Percentiles rank a stretch among this genome's conserved stretches.
These are phyloP conservation scores for Rhodotorula sp. DNA, from an alignment of 1,284 basidiomycete species.

Conservation along the genomic window DNA sequence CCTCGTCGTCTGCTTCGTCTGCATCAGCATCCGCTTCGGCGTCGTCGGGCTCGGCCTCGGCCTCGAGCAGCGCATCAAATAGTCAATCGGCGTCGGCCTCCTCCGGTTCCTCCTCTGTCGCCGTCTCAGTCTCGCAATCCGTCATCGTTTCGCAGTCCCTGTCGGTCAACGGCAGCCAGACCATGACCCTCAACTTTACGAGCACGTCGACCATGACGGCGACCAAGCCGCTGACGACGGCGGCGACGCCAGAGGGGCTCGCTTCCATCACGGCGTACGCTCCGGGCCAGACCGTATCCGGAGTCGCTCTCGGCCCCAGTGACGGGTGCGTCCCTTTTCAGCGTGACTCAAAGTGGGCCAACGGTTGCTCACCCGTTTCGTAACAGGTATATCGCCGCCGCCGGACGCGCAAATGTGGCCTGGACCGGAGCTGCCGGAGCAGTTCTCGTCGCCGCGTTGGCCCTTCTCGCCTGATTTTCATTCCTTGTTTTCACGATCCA, in stretches of 20 bases:
- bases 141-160: slow-evolving; percentile 16
- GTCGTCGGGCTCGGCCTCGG: not conserved
- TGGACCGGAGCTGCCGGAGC: not conserved
- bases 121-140: slow-evolving; percentile 2
- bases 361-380: not conserved
- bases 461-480: not conserved
- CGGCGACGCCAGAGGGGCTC: slow-evolving; percentile 13
- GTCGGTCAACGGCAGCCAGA: slow-evolving; percentile 3
- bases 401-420: not conserved
- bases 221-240: slow-evolving; percentile 17
- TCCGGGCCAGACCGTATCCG: slow-evolving; percentile 15
- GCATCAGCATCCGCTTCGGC: not conserved
- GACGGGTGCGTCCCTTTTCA: slow-evolving; percentile 9
- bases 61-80: not conserved
- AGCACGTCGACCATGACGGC: slow-evolving; percentile 5
- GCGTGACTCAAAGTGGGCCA: too few relatives aligned
- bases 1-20: not conserved
- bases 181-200: slow-evolving; percentile 24
- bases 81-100: not conserved
- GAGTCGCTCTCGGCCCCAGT: slow-evolving; percentile 22
- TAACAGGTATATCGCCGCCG: slow-evolving; percentile 29
- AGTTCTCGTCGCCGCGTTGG: not conserved
- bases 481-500: not conserved
- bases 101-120: not conserved
- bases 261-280: slow-evolving; percentile 22